Percentiles rank a stretch among this genome's conserved stretches.
Conservation (phyloP, 306 rosid genomes). For the Fragaria ananassa region DNA sequence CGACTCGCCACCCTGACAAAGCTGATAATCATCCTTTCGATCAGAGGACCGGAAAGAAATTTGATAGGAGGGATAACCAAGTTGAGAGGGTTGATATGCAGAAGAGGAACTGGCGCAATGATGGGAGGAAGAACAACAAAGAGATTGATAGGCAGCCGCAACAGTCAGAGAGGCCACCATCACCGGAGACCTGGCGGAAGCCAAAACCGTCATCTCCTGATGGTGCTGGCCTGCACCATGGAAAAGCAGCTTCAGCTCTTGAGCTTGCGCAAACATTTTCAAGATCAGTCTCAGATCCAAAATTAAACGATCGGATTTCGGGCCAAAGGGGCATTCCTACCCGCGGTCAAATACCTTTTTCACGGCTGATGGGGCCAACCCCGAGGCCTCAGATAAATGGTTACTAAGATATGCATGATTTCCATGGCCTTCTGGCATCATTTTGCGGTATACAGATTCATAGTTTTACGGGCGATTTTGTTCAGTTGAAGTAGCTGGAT, state of each 20-base stretch:
- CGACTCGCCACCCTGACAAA: conserved; percentile 43
- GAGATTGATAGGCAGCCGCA: conserved; percentile 60
- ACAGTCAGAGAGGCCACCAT: conserved; percentile 66
- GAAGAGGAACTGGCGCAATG: conserved; percentile 75
- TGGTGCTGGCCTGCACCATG: conserved; percentile 39
- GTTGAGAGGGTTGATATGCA: conserved; percentile 57
- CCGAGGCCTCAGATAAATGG: conserved; percentile 92
- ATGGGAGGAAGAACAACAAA: conserved; percentile 44
- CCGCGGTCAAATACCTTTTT: conserved; percentile 70
- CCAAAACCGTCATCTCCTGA: conserved; percentile 45
- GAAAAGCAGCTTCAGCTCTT: conserved; percentile 84
- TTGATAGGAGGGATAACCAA: conserved; percentile 62
- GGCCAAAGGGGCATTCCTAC: conserved; percentile 53
- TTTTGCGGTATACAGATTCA: conserved; percentile 7
- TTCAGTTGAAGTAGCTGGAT: not conserved
- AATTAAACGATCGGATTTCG: conserved; percentile 43
- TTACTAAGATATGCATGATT: conserved; percentile 36
- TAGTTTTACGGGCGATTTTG: not conserved
- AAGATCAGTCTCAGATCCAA: conserved; percentile 76
- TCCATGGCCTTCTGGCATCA: conserved; percentile 23
- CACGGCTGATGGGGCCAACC: conserved; percentile 76
- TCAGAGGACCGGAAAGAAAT: conserved; percentile 59
- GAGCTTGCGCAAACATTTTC: conserved; percentile 97
- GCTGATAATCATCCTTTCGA: conserved; percentile 45
- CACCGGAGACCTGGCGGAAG: conserved; percentile 96